Evolutionary conservation across 2,329 filamentous ascomycete genomes (phyloP).

Genomic region (Diaporthe citri): DNA sequence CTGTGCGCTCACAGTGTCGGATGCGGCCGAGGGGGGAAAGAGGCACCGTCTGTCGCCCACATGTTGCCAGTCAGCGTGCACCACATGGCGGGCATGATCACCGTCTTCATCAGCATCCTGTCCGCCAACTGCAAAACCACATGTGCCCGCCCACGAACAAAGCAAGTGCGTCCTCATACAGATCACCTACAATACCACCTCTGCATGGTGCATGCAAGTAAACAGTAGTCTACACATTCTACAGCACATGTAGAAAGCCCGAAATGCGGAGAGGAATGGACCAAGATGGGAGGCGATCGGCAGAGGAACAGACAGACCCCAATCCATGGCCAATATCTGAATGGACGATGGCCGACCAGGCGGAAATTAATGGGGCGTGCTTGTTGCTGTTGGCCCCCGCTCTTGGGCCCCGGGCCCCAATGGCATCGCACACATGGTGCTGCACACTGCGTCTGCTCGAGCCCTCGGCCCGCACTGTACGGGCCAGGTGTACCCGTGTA

Average conservation of each 20-base stretch:
- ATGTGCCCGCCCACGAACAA: background rate
- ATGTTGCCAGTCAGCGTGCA: slow-evolving; percentile 16
- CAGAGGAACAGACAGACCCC: slow-evolving; percentile 6
- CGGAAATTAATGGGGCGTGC: slow-evolving; percentile 29
- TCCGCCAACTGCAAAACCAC: background rate
- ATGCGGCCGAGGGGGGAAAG: background rate
- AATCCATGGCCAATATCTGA: slow-evolving; percentile 26
- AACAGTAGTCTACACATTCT: background rate
- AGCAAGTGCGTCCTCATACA: background rate
- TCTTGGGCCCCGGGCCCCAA: slow-evolving; percentile 8
- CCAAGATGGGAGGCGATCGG: slow-evolving; percentile 24
- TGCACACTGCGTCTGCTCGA: background rate
- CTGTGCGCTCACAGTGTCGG: slow-evolving; percentile 1
- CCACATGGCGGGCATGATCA: slow-evolving; percentile 13
- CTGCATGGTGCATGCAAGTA: slow-evolving; percentile 17
- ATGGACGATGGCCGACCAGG: slow-evolving; percentile 30
- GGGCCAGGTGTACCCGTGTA: background rate
- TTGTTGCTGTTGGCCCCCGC: slow-evolving; percentile 16
- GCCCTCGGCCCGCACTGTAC: slow-evolving; percentile 15
- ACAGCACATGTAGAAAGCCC: background rate
- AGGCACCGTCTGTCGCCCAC: background rate
- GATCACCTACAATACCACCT: background rate
- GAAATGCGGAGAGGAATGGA: slow-evolving; percentile 20
- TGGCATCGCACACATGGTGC: background rate
- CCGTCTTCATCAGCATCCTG: background rate